Evolutionary conservation across 2,329 filamentous ascomycete genomes (phyloP).

Genomic region (Magnaporthiopsis poae): DNA sequence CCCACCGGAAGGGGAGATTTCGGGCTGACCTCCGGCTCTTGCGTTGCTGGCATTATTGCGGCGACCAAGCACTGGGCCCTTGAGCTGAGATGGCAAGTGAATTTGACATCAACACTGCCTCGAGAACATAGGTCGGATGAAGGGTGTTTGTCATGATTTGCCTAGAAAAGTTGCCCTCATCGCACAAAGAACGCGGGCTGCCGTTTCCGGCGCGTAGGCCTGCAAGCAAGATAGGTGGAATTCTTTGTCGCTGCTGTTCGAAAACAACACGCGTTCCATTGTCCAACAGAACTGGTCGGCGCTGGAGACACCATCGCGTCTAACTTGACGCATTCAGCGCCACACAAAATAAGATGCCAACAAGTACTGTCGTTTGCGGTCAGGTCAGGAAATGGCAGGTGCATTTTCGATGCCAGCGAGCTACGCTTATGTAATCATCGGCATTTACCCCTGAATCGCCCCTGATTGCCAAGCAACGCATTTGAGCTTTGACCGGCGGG

Average conservation of each 20-base stretch:
- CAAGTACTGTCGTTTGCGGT: neutral
- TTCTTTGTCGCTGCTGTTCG: neutral
- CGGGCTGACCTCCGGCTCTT: slow-evolving; percentile 4
- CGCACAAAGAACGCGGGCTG: neutral
- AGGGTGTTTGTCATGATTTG: neutral
- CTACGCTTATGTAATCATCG: neutral
- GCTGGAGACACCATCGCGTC: neutral
- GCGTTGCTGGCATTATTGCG: neutral
- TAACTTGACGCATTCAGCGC: neutral
- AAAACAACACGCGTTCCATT: neutral
- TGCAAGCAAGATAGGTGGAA: no score
- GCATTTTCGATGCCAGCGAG: no score
- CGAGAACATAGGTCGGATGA: neutral
- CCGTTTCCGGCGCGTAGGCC: neutral
- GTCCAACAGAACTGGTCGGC: neutral
- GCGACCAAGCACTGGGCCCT: neutral
- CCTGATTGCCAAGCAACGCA: neutral
- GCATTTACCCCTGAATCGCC: neutral
- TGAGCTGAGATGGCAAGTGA: neutral
- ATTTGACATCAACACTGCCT: neutral
- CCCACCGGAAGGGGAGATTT: slow-evolving; percentile 25
- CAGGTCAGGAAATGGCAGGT: neutral
- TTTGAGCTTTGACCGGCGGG: no score
- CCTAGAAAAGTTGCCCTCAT: neutral
- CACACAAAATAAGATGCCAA: neutral